Conservation (phyloP, 2,329 filamentous ascomycete species). For the Aspergillus bombycis region DNA sequence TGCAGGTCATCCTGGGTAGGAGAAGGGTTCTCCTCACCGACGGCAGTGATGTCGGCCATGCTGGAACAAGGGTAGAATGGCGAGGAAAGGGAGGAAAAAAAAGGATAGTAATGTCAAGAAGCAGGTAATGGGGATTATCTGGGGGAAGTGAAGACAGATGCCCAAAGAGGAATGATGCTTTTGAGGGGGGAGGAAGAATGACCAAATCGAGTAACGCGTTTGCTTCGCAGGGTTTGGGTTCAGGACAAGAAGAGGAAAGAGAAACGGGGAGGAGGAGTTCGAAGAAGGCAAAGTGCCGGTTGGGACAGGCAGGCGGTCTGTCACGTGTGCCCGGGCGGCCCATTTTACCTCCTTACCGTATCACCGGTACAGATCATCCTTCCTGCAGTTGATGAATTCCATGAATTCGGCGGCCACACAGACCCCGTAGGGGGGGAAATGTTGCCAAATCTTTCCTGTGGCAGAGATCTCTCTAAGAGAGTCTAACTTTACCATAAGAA, state of each 20-base stretch:
- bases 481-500: background rate
- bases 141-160: constrained; percentile 29
- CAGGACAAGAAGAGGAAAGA: constrained; percentile 37
- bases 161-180: constrained; percentile 52
- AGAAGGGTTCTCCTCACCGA: constrained; percentile 74
- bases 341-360: background rate
- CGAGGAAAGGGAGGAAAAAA: constrained; percentile 13
- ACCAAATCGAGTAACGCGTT: constrained; percentile 54
- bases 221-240: constrained; percentile 47
- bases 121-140: constrained; percentile 20
- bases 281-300: constrained; percentile 41
- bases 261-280: constrained; percentile 29
- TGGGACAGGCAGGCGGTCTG: constrained; percentile 32
- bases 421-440: background rate
- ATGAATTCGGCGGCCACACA: background rate
- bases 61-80: constrained; percentile 18
- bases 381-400: background rate
- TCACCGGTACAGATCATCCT: background rate
- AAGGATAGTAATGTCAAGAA: constrained; percentile 14
- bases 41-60: constrained; percentile 81
- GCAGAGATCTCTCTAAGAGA: background rate
- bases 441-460: background rate
- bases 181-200: constrained; percentile 41
- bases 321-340: constrained; percentile 29
- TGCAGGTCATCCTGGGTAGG: constrained; percentile 73